phyloP scores from a whole-genome alignment of 345 rosid genomes.

The Gossypium sturtianum region DNA sequence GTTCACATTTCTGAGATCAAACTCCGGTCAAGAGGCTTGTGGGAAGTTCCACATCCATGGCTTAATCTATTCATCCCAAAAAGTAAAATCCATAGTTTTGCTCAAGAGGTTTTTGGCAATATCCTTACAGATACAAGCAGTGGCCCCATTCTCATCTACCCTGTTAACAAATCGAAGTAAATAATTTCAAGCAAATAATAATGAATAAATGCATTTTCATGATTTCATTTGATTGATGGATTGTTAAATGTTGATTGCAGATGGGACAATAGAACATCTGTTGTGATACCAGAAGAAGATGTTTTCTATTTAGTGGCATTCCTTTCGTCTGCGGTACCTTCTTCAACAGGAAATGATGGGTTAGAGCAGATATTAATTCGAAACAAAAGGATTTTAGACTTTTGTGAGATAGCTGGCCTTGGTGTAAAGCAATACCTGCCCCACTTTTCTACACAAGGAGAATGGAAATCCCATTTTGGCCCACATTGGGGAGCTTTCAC shows the following conservation, averaged over 20 bases:
- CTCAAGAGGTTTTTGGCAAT: constrained; percentile 65
- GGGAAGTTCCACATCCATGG: constrained; percentile 99
- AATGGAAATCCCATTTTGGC: constrained; percentile 85
- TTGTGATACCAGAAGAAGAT: constrained; percentile 75
- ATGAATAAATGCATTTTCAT: not conserved
- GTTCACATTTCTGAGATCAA: constrained; percentile 84
- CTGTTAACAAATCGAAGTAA: constrained; percentile 90
- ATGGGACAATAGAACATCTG: constrained; percentile 96
- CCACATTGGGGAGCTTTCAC: constrained; percentile 61
- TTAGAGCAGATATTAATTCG: constrained; percentile 57
- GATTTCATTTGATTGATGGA: constrained; percentile 15
- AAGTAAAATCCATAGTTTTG: constrained; percentile 62
- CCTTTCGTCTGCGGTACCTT: constrained; percentile 77
- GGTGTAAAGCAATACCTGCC: constrained; percentile 91
- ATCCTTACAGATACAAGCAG: constrained; percentile 77
- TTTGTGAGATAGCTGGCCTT: constrained; percentile 46
- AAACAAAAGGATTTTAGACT: constrained; percentile 63
- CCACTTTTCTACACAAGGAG: constrained; percentile 66
- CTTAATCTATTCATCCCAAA: constrained; percentile 87
- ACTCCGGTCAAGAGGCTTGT: constrained; percentile 70
- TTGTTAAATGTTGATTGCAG: constrained; percentile 35
- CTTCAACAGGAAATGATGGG: constrained; percentile 66
- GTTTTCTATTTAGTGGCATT: constrained; percentile 88
- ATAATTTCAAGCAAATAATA: not conserved
- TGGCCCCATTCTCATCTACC: constrained; percentile 91